Percentiles rank a stretch among this genome's conserved stretches.
These are phyloP conservation scores for Pseudogymnoascus sp. DNA, from an alignment of 2,329 filamentous ascomycete genomes.

Conservation along the genomic window DNA sequence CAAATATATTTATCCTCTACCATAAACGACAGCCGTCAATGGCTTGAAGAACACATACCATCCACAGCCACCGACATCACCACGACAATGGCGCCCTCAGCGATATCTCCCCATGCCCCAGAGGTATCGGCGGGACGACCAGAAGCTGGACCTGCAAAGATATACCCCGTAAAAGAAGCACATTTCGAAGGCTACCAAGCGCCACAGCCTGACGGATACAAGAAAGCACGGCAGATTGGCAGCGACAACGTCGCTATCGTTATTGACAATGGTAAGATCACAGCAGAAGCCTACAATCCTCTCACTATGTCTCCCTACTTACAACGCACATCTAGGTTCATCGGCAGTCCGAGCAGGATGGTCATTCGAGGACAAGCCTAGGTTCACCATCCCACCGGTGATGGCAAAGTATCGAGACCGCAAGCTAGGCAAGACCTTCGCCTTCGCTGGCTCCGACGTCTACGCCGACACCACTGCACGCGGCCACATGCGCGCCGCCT, in stretches of 20 bases:
- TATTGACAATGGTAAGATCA: slow-evolving; percentile 80
- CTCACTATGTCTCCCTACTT: background rate
- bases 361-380: slow-evolving; percentile 83
- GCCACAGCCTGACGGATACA: slow-evolving; percentile 60
- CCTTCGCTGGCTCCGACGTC: slow-evolving; percentile 86
- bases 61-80: slow-evolving; percentile 1
- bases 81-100: slow-evolving; percentile 27
- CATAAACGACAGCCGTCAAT: slow-evolving; percentile 43
- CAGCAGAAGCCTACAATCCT: background rate
- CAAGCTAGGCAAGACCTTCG: slow-evolving; percentile 85
- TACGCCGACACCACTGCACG: slow-evolving; percentile 90
- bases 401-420: slow-evolving; percentile 94
- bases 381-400: slow-evolving; percentile 75
- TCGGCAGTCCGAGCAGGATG: slow-evolving; percentile 86
- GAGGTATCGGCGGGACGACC: background rate
- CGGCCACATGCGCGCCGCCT: slow-evolving; percentile 83
- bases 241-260: slow-evolving; percentile 70
- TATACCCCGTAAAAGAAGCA: slow-evolving; percentile 56
- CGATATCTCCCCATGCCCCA: slow-evolving; percentile 19
- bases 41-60: slow-evolving; percentile 39
- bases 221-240: slow-evolving; percentile 46
- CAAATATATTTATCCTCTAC: background rate
- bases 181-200: slow-evolving; percentile 51
- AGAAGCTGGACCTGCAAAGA: slow-evolving; percentile 40
- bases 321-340: slow-evolving; percentile 53